A percentile compares a stretch with the other conserved stretches of the same genome.
phyloP scores from a whole-genome alignment of 495 filamentous ascomycete species.

The Penicillium parvum region DNA sequence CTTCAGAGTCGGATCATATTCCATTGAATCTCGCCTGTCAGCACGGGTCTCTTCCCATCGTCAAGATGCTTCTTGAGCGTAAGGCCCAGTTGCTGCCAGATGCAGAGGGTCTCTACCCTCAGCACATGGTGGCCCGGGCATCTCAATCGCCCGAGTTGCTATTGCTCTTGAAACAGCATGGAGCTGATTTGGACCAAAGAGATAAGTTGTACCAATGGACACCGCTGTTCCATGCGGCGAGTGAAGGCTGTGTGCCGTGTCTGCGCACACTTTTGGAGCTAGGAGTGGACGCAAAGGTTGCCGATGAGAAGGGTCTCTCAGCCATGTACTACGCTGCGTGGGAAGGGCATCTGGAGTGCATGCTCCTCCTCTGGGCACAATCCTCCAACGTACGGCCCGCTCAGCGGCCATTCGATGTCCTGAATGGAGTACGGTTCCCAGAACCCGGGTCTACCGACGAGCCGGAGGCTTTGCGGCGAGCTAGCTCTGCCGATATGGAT shows the following conservation, averaged over 20 bases:
- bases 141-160: conserved; percentile 75
- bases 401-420: conserved; percentile 31
- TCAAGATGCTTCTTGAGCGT: conserved; percentile 74
- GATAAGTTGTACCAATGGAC: conserved; percentile 98
- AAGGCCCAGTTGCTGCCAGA: conserved; percentile 77
- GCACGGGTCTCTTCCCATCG: conserved; percentile 77
- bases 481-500: conserved; percentile 60
- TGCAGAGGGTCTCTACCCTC: conserved; percentile 94
- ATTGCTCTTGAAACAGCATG: conserved; percentile 73
- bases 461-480: conserved; percentile 40
- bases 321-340: conserved; percentile 98
- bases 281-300: conserved; percentile 66
- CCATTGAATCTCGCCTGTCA: conserved; percentile 93
- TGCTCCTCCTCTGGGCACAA: conserved; percentile 74
- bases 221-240: conserved; percentile 90
- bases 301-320: conserved; percentile 87
- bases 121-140: conserved; percentile 91
- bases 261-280: conserved; percentile 71
- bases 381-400: conserved; percentile 16
- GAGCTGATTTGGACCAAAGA: conserved; percentile 85
- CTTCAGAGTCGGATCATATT: conserved; percentile 82
- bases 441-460: conserved; percentile 28
- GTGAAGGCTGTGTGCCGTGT: conserved; percentile 90
- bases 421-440: conserved; percentile 35
- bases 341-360: conserved; percentile 95